A percentile compares a stretch with the other conserved stretches of the same genome.
phyloP scores from a whole-genome alignment of 805 yeast genomes.

The Kodamaea hsintzibuensis region DNA sequence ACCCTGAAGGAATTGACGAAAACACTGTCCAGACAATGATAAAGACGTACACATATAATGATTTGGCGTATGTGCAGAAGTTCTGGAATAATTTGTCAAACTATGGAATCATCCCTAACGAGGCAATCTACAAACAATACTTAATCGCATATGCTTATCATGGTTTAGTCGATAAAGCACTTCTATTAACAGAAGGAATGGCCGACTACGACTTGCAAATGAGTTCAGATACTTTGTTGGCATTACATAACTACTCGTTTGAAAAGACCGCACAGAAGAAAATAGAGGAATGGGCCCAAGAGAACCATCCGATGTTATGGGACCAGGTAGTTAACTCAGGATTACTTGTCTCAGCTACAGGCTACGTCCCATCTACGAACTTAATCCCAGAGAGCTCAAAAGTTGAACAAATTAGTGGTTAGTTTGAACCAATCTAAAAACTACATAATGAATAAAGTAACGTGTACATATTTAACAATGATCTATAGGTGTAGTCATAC shows the following conservation, averaged over 20 bases:
- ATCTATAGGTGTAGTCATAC: too few relatives aligned
- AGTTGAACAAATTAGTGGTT: background rate
- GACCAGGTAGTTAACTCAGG: conserved; percentile 22
- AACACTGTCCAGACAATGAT: conserved; percentile 69
- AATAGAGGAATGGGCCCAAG: conserved; percentile 35
- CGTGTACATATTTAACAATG: too few relatives aligned
- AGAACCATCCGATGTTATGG: conserved; percentile 32
- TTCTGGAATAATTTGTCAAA: conserved; percentile 62
- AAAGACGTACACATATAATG: conserved; percentile 56
- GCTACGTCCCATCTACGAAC: conserved; percentile 31
- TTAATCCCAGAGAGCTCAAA: conserved; percentile 20
- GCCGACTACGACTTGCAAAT: conserved; percentile 48
- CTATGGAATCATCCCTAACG: conserved; percentile 53
- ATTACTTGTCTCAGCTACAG: conserved; percentile 26
- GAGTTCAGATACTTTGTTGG: conserved; percentile 44
- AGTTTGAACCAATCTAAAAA: background rate
- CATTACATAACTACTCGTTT: conserved; percentile 47
- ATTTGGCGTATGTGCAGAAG: conserved; percentile 55
- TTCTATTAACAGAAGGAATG: conserved; percentile 48
- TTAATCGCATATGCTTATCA: conserved; percentile 70
- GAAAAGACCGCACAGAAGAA: conserved; percentile 29
- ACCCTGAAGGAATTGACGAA: conserved; percentile 59
- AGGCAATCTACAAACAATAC: conserved; percentile 56
- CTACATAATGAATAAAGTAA: background rate
- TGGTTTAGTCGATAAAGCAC: conserved; percentile 59